Evolutionary conservation across 176 grass and related monocot species (phyloP).

Genomic region (Panicum miliaceum): DNA sequence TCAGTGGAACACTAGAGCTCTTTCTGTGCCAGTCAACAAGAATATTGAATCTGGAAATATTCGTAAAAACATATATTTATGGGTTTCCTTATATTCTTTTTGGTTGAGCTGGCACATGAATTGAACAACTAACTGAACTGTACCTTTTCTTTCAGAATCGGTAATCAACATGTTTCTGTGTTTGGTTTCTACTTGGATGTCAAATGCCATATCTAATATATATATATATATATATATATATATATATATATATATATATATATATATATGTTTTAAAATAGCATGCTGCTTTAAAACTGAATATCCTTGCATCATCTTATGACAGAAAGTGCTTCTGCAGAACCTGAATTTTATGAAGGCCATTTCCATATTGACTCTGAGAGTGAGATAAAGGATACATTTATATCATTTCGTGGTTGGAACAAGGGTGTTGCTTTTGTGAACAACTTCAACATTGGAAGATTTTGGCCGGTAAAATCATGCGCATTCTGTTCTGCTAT

Average conservation of each 20-base stretch:
- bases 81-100: not conserved
- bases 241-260: not conserved
- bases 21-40: conserved; percentile 1
- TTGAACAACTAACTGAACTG: not conserved
- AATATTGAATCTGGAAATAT: conserved; percentile 2
- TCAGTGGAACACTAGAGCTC: not conserved
- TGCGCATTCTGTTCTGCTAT: conserved; percentile 6
- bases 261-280: not conserved
- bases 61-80: not conserved
- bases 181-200: conserved; percentile 8
- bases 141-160: not conserved
- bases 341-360: conserved; percentile 75
- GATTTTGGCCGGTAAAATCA: conserved; percentile 94
- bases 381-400: conserved; percentile 75
- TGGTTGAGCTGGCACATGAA: not conserved
- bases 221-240: conserved; percentile 24
- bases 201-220: not conserved
- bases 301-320: not conserved
- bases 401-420: conserved; percentile 94
- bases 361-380: conserved; percentile 60
- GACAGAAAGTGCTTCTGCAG: conserved; percentile 52
- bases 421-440: conserved; percentile 96
- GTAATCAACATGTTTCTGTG: not conserved
- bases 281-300: not conserved
- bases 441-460: conserved; percentile 93